Base-by-base conservation (phyloP, 768 basidiomycete species). In the Agaricus blazei region DNA sequence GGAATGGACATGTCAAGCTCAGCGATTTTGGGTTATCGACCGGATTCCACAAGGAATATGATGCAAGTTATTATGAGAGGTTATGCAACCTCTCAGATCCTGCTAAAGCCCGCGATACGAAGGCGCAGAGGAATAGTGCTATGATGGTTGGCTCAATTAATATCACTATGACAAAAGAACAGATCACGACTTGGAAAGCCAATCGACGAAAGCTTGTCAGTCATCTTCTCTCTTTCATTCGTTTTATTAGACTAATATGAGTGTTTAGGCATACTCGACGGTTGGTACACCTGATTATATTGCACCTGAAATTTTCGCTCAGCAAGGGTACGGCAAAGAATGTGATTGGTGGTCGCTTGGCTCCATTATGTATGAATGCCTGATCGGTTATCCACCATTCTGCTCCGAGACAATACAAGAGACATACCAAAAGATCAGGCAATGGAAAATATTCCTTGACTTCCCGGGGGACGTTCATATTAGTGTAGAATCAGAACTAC, bases 311-410 rank as follows among this genome's bases (percentile, higher is more conserved):
- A 97, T 98, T 64, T 98, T 98, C 78, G 70, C 88, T 58, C 93
- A 95, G 68, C 87, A 91, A 66, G 97, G 97, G n/a, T 98, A 98
- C 68, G 93, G 92, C 24, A 92, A 95, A 64, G 95, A 96, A 70
- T 98, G 95, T 65, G 97, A 99, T 70, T 98, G 95, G 94, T 99
- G 97, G 97, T 97, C 95, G 7, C 79, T 98, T 28, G 97, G 97
- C 4, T 92, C 94, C 15, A 98, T 98, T 75, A 95, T 93, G 89
- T 99, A 97, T 68, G 96, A 98, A 71, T 97, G 90, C 70, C 75
- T 98, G 24, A 92, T 98, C 60, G 97, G 97, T 53, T 98, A 97
- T 70, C 93, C 95, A 24, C 94, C 93, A 0, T 95, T 98, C 75
- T 98, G 93, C 70, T 93, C 75, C 42, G 94, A 98, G 68, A 90